Base-by-base conservation (phyloP, 2,329 filamentous ascomycete species). In the Myriangium duriaei region DNA sequence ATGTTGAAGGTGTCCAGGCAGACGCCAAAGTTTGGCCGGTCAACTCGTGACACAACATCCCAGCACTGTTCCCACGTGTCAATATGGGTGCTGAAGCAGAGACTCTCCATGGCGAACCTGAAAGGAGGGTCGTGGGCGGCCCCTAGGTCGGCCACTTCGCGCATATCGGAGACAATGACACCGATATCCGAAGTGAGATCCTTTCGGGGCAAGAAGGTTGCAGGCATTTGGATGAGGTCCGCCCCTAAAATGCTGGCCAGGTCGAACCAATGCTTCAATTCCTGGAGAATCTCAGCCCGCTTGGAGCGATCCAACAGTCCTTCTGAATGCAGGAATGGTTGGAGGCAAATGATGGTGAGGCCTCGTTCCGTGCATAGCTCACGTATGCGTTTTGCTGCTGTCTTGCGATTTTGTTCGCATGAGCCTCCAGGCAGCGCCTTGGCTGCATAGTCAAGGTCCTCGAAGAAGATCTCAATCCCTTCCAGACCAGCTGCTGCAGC, bases 301-400 rank as follows among this genome's bases (percentile, higher is more conserved):
- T 71, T 64, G 11, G 57, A 48, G 6, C 79, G 66, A 56, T 85
- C 74, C 4, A 75, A 42, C 0, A 86, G 66, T 1, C 82, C 83
- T 47, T 87, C 83, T 57, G 81, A 86, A 59, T 84, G 74, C 62
- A 73, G 71, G 54, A 88, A 87, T 0, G 83, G 83, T 51, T 85
- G 81, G 1, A 87, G 67, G 44, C 74, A 78, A 47, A 84, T 65
- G 47, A 84, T 71, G 6, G 61, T 50, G 13, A 84, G 65, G 19
- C 54, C 56, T 15, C 73, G 65, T 2, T 64, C 60, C 15, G 64
- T 55, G 57, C 77, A 82, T 30, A 84, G 64, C 0, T 59, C 51
- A 16, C 64, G 65, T 41, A 82, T 69, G 34, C 68, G 58, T 2
- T 58, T 53, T 16, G 81, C 78, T 1, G 79, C 79, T 7, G 62